These are phyloP conservation scores for Mycosphaerella sp. DNA, from an alignment of 2,329 filamentous ascomycete genomes.

Conservation along the genomic window DNA sequence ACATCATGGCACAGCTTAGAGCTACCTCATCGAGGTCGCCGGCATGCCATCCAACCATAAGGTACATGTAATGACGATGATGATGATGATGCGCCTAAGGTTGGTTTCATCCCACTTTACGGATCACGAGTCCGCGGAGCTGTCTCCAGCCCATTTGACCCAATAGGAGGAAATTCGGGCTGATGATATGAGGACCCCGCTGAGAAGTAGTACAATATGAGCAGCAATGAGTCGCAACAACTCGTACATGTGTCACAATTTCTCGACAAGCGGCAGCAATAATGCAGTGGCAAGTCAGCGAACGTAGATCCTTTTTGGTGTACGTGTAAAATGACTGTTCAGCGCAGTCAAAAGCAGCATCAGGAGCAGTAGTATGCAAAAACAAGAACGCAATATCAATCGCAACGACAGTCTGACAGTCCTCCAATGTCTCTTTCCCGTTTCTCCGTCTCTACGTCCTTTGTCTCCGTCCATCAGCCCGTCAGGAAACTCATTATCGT, in stretches of 20 bases:
- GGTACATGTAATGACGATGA: background rate
- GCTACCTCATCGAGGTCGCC: too few relatives aligned
- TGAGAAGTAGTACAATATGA: too few relatives aligned
- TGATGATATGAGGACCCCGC: too few relatives aligned
- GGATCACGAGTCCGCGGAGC: background rate
- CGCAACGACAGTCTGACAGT: background rate
- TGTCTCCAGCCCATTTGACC: background rate
- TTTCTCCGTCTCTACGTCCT: background rate
- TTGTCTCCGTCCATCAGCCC: background rate
- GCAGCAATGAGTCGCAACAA: too few relatives aligned
- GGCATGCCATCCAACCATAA: too few relatives aligned
- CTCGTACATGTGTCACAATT: too few relatives aligned
- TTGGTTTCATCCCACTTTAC: background rate
- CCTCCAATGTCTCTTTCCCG: background rate
- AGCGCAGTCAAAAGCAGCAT: background rate
- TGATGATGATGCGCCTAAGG: background rate
- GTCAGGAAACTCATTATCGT: background rate
- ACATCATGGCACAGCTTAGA: background rate
- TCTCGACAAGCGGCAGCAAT: background rate
- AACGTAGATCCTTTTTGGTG: background rate
- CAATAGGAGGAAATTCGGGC: background rate
- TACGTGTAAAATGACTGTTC: background rate
- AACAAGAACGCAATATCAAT: background rate
- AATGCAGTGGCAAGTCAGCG: background rate
- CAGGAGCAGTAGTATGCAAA: background rate